Evolutionary conservation across 805 yeast species (phyloP).

Genomic region (Candida takata): DNA sequence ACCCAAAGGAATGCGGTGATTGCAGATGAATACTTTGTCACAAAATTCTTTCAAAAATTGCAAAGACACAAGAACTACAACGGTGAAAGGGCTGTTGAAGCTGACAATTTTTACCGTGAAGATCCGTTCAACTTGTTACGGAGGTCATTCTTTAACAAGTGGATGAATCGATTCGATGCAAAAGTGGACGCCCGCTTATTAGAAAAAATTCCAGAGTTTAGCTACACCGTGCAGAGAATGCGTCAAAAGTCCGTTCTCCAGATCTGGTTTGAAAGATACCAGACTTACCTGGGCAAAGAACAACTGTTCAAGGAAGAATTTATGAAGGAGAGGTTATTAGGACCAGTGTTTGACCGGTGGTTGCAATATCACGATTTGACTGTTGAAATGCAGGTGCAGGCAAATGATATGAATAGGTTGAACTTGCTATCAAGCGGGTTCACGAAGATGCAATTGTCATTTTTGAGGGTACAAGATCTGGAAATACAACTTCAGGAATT

Average conservation of each 20-base stretch:
- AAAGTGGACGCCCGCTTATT: slow-evolving; percentile 2
- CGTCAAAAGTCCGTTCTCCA: background rate
- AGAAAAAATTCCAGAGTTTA: background rate
- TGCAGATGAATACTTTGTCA: slow-evolving; percentile 6
- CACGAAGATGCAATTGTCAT: slow-evolving; percentile 18
- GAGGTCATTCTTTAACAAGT: slow-evolving; percentile 4
- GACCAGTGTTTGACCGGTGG: slow-evolving; percentile 15
- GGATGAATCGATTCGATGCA: slow-evolving; percentile 8
- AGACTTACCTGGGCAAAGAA: slow-evolving; percentile 5
- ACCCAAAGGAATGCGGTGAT: background rate
- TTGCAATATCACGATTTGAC: slow-evolving; percentile 3
- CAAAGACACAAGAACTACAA: background rate
- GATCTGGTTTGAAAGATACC: slow-evolving; percentile 10
- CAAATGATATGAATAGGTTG: slow-evolving; percentile 20
- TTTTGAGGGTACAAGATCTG: slow-evolving; percentile 13
- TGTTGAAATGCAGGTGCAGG: slow-evolving; percentile 13
- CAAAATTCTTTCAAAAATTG: slow-evolving; percentile 7
- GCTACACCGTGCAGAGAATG: background rate
- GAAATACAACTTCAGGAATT: slow-evolving; percentile 13
- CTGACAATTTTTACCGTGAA: slow-evolving; percentile 3
- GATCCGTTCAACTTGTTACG: background rate
- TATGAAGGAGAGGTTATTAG: background rate
- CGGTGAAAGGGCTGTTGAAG: background rate
- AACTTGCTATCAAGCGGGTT: slow-evolving; percentile 21
- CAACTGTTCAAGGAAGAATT: slow-evolving; percentile 5